Evolutionary conservation across 768 basidiomycete genomes (phyloP).

Genomic region (Pleurotus salmoneostramineus): DNA sequence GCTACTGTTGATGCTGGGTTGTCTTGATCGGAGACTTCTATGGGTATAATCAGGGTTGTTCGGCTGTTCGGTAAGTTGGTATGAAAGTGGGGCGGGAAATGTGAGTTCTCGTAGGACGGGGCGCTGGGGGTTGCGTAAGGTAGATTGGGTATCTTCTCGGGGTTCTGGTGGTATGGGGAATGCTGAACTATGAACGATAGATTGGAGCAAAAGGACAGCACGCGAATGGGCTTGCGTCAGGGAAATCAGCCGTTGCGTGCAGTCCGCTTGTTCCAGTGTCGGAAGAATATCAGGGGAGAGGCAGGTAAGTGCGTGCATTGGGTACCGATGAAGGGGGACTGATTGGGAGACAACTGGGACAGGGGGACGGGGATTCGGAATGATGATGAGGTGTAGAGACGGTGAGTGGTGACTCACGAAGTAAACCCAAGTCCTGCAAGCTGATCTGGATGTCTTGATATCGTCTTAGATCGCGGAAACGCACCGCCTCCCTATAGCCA

Average conservation of each 20-base stretch:
- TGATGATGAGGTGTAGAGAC: conserved; percentile 8
- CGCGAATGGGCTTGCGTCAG: conserved; percentile 67
- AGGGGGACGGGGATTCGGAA: conserved; percentile 7
- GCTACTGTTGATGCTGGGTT: neutral
- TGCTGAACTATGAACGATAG: conserved; percentile 61
- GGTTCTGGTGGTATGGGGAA: conserved; percentile 42
- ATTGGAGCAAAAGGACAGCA: conserved; percentile 70
- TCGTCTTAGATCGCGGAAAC: conserved; percentile 31
- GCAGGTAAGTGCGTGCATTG: conserved; percentile 58
- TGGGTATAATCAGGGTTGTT: neutral
- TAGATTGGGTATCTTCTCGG: conserved; percentile 29
- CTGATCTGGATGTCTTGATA: conserved; percentile 47
- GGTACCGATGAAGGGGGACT: conserved; percentile 65
- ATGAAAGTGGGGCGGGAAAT: conserved; percentile 74
- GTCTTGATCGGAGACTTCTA: neutral
- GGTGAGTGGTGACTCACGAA: conserved; percentile 45
- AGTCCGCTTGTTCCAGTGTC: conserved; percentile 26
- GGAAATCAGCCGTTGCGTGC: conserved; percentile 34
- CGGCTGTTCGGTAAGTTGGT: conserved; percentile 17
- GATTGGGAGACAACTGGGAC: conserved; percentile 60
- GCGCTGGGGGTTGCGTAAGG: conserved; percentile 23
- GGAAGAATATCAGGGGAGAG: conserved; percentile 33
- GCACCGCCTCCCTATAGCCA: conserved; percentile 45
- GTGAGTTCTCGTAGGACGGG: conserved; percentile 51
- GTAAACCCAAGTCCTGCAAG: conserved; percentile 57